Conservation (phyloP, 2,329 filamentous ascomycete genomes). For the Cercospora brassicicola region DNA sequence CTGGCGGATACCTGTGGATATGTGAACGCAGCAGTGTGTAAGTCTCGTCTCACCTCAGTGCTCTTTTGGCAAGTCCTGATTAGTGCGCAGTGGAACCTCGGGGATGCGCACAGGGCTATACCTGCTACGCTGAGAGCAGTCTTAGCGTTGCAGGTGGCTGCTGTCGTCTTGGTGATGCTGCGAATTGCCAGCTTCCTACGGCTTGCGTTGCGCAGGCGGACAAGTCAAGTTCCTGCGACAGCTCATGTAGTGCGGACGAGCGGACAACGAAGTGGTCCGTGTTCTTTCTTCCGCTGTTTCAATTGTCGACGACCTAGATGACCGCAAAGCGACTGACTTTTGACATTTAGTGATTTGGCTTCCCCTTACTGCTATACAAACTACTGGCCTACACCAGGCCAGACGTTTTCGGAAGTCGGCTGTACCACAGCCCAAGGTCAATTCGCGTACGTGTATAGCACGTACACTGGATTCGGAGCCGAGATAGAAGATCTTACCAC, state of each 20-base stretch:
- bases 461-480: conserved; percentile 8
- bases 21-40: conserved; percentile 4
- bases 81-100: neutral
- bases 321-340: neutral
- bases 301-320: neutral
- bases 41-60: neutral
- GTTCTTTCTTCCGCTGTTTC: neutral
- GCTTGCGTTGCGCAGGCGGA: conserved; percentile 6
- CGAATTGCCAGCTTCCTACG: conserved; percentile 8
- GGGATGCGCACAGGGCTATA: neutral
- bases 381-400: conserved; percentile 6
- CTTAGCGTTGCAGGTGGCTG: conserved; percentile 7
- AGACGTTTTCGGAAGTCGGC: conserved; percentile 1
- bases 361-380: conserved; percentile 13
- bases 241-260: conserved; percentile 2
- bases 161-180: conserved; percentile 11
- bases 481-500: neutral
- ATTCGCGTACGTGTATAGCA: conserved; percentile 8
- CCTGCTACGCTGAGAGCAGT: conserved; percentile 4
- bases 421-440: conserved; percentile 7
- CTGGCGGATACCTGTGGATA: conserved; percentile 1
- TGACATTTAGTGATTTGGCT: neutral
- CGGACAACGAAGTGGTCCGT: conserved; percentile 5
- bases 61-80: neutral
- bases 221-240: neutral